phyloP scores from a whole-genome alignment of 306 rosid genomes.

The Cucumis melo region DNA sequence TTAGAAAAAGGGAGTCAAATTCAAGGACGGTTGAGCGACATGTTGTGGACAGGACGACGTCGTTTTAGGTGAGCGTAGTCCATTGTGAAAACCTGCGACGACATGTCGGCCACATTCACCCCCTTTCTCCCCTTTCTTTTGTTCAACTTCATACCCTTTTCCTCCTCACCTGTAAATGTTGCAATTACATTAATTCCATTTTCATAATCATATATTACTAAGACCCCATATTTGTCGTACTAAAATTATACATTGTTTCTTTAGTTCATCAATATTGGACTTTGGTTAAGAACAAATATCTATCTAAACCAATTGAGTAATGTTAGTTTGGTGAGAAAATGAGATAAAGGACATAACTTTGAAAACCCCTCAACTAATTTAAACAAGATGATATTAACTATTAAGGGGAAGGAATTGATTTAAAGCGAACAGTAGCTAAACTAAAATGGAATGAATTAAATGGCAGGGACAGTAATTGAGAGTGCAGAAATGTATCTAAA shows the following conservation, averaged over 20 bases:
- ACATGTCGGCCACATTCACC: conserved; percentile 26
- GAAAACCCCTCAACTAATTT: background rate
- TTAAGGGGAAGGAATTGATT: background rate
- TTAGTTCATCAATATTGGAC: too few species aligned
- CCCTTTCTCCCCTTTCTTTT: conserved; percentile 18
- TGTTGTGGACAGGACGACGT: conserved; percentile 71
- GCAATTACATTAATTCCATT: background rate
- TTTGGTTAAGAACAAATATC: too few species aligned
- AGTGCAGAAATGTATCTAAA: background rate
- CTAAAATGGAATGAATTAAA: background rate
- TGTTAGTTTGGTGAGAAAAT: too few species aligned
- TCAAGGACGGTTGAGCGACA: conserved; percentile 15
- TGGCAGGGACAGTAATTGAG: background rate
- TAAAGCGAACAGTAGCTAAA: background rate
- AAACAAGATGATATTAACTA: background rate
- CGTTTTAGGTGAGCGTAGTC: conserved; percentile 45
- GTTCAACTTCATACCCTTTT: background rate
- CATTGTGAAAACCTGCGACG: conserved; percentile 42
- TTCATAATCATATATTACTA: background rate
- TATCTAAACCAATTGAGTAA: too few species aligned
- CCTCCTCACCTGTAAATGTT: background rate
- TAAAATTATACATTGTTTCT: too few species aligned
- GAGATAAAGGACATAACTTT: too few species aligned
- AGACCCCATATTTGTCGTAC: too few species aligned
- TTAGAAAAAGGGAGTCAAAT: background rate